Evolutionary conservation across 2,329 filamentous ascomycete genomes (phyloP), one percentile per base, ranked within the genome.

Genomic region (Bipolaris gigantea): DNA sequence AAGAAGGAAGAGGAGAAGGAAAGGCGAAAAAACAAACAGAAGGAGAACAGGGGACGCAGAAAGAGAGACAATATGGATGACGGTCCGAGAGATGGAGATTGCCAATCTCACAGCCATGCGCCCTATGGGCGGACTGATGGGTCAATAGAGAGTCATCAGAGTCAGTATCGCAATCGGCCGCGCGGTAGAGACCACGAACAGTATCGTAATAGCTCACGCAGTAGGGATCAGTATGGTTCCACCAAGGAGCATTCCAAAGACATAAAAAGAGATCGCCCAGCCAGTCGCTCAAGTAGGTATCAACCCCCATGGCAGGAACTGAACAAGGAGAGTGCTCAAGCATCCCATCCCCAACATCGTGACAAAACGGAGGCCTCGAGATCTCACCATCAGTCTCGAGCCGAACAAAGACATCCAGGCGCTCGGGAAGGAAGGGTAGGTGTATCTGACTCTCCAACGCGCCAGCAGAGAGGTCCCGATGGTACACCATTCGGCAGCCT

Each of bases 401-500:
- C 8, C 30, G 25, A 30, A 13, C 19, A 35, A 2, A 34, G 45
- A 23, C 43, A 23, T 11, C 4, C 32, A n/a, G 15, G 42, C 30
- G 10, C 9, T 16, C 33, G 25, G 21, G 5, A n/a, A 16, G 42
- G 36, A 16, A 25, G 11, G 18, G 5, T 33, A 25, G 45, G 16
- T 16, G 35, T 18, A 4, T 41, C 47, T 16, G 34, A 10, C 23
- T 53, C 51, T 19, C 46, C 51, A 45, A 35, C 42, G 36, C 16
- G 44, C 38, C 38, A 7, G 7, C 39, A n/a, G 5, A 48, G 18
- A 33, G 65, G 51, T 13, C 63, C 55, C 34, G 63, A 64, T 19
- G 59, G 57, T 9, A 66, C 58, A 5, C 59, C 36, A 2, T 65
- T 57, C 13, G 65, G 50, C 10, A 53, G 18, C n/a, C 46, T 59